Conservation (phyloP, 2,329 filamentous ascomycete species). For the Aspergillus intermedius region DNA sequence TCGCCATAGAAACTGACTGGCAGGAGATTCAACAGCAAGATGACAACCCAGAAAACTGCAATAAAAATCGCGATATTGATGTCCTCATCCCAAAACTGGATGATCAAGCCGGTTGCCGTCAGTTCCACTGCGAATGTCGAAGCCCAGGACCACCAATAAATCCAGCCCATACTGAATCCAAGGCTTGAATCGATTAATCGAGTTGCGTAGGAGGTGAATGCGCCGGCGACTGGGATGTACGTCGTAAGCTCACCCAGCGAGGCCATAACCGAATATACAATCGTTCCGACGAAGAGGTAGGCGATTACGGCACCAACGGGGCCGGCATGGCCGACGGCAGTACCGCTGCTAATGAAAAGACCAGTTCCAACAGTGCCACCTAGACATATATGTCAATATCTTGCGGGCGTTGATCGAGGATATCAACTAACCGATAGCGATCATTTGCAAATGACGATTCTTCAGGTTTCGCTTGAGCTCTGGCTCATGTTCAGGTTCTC, state of each 20-base stretch:
- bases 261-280: slow-evolving; percentile 71
- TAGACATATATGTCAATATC: slow-evolving; percentile 37
- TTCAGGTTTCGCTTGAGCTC: slow-evolving; percentile 63
- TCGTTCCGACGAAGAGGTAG: slow-evolving; percentile 62
- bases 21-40: slow-evolving; percentile 63
- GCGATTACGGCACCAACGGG: slow-evolving; percentile 62
- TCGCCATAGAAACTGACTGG: slow-evolving; percentile 69
- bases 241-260: slow-evolving; percentile 64
- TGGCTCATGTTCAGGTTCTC: slow-evolving; percentile 55
- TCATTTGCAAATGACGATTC: slow-evolving; percentile 91
- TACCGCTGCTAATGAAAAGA: slow-evolving; percentile 63
- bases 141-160: slow-evolving; percentile 75
- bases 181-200: slow-evolving; percentile 68
- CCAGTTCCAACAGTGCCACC: slow-evolving; percentile 66
- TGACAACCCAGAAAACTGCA: slow-evolving; percentile 63
- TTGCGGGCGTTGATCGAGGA: not conserved
- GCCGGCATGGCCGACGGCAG: slow-evolving; percentile 56
- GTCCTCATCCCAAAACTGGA: slow-evolving; percentile 63
- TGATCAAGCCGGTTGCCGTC: slow-evolving; percentile 65
- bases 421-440: slow-evolving; percentile 74
- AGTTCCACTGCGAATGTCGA: slow-evolving; percentile 68
- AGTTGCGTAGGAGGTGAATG: slow-evolving; percentile 68
- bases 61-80: slow-evolving; percentile 67
- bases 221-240: slow-evolving; percentile 68
- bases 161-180: slow-evolving; percentile 74